A percentile compares a stretch with the other conserved stretches of the same genome.
Evolutionary conservation across 2,329 filamentous ascomycete genomes (phyloP).

Genomic region (Lecanosticta acicola): DNA sequence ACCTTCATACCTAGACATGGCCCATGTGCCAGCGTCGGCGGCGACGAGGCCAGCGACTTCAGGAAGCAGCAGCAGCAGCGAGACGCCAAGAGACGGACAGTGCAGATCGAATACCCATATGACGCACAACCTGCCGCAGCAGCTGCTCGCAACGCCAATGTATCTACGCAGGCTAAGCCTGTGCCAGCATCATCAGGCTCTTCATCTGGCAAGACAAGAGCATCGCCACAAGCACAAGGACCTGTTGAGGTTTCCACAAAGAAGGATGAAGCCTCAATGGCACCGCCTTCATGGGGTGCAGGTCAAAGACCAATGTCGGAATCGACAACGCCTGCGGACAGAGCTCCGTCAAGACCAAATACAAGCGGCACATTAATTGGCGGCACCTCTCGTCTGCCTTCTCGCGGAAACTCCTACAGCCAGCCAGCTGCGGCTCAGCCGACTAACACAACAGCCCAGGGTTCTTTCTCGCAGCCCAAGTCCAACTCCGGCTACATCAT

Average conservation of each 20-base stretch:
- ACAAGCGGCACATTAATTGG: slow-evolving; percentile 77
- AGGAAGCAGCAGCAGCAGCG: slow-evolving; percentile 53
- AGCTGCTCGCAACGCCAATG: slow-evolving; percentile 48
- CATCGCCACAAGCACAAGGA: slow-evolving; percentile 51
- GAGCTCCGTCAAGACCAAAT: slow-evolving; percentile 56
- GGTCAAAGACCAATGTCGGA: slow-evolving; percentile 15
- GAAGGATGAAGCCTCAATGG: slow-evolving; percentile 25
- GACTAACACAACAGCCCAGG: slow-evolving; percentile 81
- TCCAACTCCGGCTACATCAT: slow-evolving; percentile 64
- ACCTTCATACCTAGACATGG: slow-evolving; percentile 16
- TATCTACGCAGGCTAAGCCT: slow-evolving; percentile 3
- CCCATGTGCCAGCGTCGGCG: slow-evolving; percentile 17
- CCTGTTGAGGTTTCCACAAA: slow-evolving; percentile 41
- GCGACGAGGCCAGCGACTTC: slow-evolving; percentile 22
- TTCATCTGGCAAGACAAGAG: slow-evolving; percentile 39
- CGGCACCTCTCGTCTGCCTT: slow-evolving; percentile 57
- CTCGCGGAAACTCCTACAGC: slow-evolving; percentile 71
- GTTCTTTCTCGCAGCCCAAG: slow-evolving; percentile 74
- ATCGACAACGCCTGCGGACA: neutral
- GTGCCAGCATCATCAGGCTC: slow-evolving; percentile 3
- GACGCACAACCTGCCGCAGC: slow-evolving; percentile 81
- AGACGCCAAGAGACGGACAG: slow-evolving; percentile 86
- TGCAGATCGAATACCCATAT: slow-evolving; percentile 79
- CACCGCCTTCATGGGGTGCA: slow-evolving; percentile 33
- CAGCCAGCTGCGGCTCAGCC: slow-evolving; percentile 83